These are phyloP conservation scores for Linnemannia zychae DNA, from an alignment of 192 early-diverging fungal genomes.

Conservation along the genomic window DNA sequence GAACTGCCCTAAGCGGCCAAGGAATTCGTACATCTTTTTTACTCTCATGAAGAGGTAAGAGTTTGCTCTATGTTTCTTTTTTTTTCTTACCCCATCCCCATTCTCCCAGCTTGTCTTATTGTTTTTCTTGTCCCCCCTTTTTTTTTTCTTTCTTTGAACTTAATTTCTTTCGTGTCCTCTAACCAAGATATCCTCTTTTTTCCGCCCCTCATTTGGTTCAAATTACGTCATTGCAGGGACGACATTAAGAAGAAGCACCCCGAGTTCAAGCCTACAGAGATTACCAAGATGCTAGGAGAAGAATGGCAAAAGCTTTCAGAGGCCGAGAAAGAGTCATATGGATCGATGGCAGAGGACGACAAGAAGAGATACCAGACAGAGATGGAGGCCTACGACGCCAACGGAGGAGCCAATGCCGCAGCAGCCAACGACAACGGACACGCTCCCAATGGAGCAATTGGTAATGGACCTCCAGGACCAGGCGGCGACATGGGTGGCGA, in stretches of 20 bases:
- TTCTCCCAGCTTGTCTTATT: background rate
- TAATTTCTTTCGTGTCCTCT: background rate
- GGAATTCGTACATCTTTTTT: conserved; percentile 59
- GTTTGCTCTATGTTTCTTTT: background rate
- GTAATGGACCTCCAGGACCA: conserved; percentile 14
- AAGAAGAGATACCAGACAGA: conserved; percentile 55
- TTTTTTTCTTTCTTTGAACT: background rate
- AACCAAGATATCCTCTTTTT: background rate
- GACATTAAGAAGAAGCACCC: conserved; percentile 60
- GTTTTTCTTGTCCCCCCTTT: conserved; percentile 1
- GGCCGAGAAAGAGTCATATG: conserved; percentile 53
- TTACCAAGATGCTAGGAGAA: conserved; percentile 58
- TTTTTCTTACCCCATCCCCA: background rate
- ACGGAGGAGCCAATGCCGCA: conserved; percentile 28
- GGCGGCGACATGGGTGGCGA: conserved; percentile 22
- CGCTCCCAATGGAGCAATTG: conserved; percentile 10
- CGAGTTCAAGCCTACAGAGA: conserved; percentile 54
- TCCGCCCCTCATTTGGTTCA: background rate
- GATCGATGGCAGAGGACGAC: conserved; percentile 56
- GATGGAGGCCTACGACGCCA: conserved; percentile 54
- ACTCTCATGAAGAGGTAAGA: conserved; percentile 54
- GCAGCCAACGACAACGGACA: conserved; percentile 25
- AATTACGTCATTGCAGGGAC: conserved; percentile 29
- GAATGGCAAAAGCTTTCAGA: conserved; percentile 59
- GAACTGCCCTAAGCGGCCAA: conserved; percentile 59